Evolutionary conservation across 352 stramenopile genomes (phyloP), one percentile per base, ranked within the genome.

Genomic region (Phytophthora lateralis): DNA sequence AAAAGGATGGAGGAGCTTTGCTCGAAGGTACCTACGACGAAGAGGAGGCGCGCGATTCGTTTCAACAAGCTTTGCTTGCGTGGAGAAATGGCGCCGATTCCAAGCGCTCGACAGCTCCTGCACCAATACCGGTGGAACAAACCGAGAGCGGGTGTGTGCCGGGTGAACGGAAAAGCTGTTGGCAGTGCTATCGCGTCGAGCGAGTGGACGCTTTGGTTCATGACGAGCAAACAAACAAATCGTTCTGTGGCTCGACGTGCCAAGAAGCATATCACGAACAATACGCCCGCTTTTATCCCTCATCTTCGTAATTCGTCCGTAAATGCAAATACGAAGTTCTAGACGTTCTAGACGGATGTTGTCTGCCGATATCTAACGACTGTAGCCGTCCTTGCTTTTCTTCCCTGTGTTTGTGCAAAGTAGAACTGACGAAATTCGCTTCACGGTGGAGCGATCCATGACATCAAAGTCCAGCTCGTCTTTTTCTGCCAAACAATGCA

Each of bases 381-480:
- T 9, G 41, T 49, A 45, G 18, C 11, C 3, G 1, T 54, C 55
- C 35, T 76, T 80, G 15, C 20, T 62, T 34, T 91, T 91, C 60
- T 93, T 94, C 4, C 69, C 69, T 0, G 63, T 73, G 48, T 56
- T 89, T 6, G 76, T 85, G 39, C 82, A 89, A 4, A 87, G 48
- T 8, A 95, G 52, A 6, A 91, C 78, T 0, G 80, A 89, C 27
- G 85, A 88, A 46, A 95, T 80, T 17, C 85, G 82, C 57, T 95
- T 95, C 10, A 91, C 78, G 12, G 82, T 93, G 9, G 66, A 75
- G 17, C 83, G 82, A 51, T 93, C 83, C 85, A 95, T 93, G 17
- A 93, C 80, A 21, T 88, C 80, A 44, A 85, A 81, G 43, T 88
- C 69, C 2, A 69, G 57, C 26, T 89, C 82, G 21, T 89, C 76